phyloP scores from a whole-genome alignment of 805 yeast species.

The Saturnispora dispora region DNA sequence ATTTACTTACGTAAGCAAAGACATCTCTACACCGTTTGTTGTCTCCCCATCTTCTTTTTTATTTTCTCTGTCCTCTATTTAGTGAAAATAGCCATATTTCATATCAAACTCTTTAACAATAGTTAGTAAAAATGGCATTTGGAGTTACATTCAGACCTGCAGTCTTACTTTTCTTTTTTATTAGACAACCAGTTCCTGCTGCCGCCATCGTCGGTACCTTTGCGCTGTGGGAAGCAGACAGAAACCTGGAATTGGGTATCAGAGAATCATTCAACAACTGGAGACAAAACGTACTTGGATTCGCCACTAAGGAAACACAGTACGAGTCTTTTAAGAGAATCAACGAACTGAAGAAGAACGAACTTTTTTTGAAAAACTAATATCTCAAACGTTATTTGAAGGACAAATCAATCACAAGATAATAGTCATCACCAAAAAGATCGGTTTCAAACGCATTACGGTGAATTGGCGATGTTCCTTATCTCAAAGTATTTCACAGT shows the following conservation, averaged over 20 bases:
- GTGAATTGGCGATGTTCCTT: too few species aligned
- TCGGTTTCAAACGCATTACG: too few species aligned
- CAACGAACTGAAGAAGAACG: slow-evolving; percentile 25
- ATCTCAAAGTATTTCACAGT: too few species aligned
- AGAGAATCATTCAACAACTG: slow-evolving; percentile 21
- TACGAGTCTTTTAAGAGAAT: slow-evolving; percentile 26
- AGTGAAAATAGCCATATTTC: not conserved
- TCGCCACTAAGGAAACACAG: slow-evolving; percentile 26
- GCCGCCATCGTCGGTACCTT: slow-evolving; percentile 24
- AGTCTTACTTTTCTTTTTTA: slow-evolving; percentile 27
- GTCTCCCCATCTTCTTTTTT: not conserved
- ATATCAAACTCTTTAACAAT: too few species aligned
- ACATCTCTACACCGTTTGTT: slow-evolving; percentile 1
- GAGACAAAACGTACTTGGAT: slow-evolving; percentile 25
- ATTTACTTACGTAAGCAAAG: not conserved
- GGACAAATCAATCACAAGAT: not conserved
- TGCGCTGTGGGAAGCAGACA: slow-evolving; percentile 30
- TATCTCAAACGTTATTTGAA: not conserved
- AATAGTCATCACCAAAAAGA: too few species aligned
- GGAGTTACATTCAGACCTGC: slow-evolving; percentile 30
- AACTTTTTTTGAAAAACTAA: slow-evolving; percentile 13
- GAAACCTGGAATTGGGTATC: slow-evolving; percentile 25
- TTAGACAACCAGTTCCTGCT: slow-evolving; percentile 32
- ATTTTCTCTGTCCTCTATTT: not conserved
- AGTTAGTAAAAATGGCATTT: slow-evolving; percentile 14